These are phyloP conservation scores for Suillus brevipes DNA, from an alignment of 768 basidiomycete species.

Conservation along the genomic window DNA sequence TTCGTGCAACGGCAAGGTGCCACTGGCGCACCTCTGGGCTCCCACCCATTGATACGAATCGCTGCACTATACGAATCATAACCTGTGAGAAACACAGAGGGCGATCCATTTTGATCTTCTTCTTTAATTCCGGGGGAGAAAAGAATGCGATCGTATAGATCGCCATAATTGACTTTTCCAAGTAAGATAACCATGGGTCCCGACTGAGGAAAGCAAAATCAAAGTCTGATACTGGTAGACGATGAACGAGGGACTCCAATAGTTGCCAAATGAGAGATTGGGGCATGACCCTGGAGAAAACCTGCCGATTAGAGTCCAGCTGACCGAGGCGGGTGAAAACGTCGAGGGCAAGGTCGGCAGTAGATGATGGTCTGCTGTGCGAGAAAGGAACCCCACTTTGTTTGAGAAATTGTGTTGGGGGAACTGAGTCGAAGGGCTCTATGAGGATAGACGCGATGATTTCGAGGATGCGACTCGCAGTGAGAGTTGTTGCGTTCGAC, in stretches of 20 bases:
- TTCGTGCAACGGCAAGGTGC: slow-evolving; percentile 57
- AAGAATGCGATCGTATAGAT: slow-evolving; percentile 87
- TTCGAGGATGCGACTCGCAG: slow-evolving; percentile 60
- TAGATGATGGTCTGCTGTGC: slow-evolving; percentile 52
- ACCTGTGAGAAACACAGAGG: slow-evolving; percentile 67
- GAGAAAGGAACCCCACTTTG: slow-evolving; percentile 45
- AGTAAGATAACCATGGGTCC: slow-evolving; percentile 73
- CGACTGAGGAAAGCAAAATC: slow-evolving; percentile 70
- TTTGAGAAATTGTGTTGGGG: slow-evolving; percentile 62
- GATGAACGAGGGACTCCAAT: slow-evolving; percentile 72
- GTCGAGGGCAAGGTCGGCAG: slow-evolving; percentile 79
- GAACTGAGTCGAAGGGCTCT: slow-evolving; percentile 64
- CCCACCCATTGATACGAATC: slow-evolving; percentile 49
- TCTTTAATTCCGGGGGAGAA: slow-evolving; percentile 73
- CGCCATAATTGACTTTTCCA: slow-evolving; percentile 78
- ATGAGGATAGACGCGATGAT: slow-evolving; percentile 75
- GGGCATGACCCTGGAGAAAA: slow-evolving; percentile 64
- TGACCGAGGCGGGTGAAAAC: slow-evolving; percentile 79
- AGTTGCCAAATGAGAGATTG: slow-evolving; percentile 56
- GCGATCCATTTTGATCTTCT: slow-evolving; percentile 63
- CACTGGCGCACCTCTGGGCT: slow-evolving; percentile 51
- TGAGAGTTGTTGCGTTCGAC: slow-evolving; percentile 44
- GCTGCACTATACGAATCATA: slow-evolving; percentile 71
- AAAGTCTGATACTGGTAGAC: slow-evolving; percentile 76
- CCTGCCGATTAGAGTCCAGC: slow-evolving; percentile 74